These are phyloP conservation scores for Nigrograna mackinnonii DNA, from an alignment of 2,329 filamentous ascomycete genomes.

Conservation along the genomic window DNA sequence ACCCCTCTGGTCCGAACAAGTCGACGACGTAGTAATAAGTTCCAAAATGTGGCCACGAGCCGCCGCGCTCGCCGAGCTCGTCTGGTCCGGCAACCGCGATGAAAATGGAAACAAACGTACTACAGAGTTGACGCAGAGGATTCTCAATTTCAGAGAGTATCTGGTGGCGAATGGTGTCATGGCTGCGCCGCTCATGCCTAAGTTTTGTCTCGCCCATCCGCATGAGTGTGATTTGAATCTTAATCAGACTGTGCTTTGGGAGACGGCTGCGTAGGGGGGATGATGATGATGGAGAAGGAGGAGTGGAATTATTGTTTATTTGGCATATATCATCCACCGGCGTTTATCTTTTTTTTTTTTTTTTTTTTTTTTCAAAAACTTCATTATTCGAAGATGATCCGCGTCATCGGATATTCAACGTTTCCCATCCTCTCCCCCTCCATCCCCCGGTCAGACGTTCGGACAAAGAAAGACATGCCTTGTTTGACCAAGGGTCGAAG, in stretches of 20 bases:
- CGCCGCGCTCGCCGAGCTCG: conserved; percentile 58
- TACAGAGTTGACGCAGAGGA: conserved; percentile 57
- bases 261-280: background rate
- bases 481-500: no score
- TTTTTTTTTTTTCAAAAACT: conserved; percentile 1
- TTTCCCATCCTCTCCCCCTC: no score
- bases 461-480: no score
- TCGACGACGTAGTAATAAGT: conserved; percentile 56
- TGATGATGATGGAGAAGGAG: background rate
- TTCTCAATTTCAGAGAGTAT: conserved; percentile 64
- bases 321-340: no score
- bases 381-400: no score
- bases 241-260: conserved; percentile 48
- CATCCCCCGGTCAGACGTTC: no score
- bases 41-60: conserved; percentile 60
- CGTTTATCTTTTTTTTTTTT: background rate
- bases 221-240: conserved; percentile 61
- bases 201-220: conserved; percentile 62
- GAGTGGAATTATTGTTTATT: background rate
- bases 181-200: conserved; percentile 57
- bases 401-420: no score
- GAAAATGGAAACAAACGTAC: conserved; percentile 54
- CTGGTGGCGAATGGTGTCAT: conserved; percentile 58
- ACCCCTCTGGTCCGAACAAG: conserved; percentile 59
- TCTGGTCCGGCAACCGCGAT: conserved; percentile 60